Evolutionary conservation across 2,329 filamentous ascomycete species (phyloP).

Genomic region (Alternaria consortialis): DNA sequence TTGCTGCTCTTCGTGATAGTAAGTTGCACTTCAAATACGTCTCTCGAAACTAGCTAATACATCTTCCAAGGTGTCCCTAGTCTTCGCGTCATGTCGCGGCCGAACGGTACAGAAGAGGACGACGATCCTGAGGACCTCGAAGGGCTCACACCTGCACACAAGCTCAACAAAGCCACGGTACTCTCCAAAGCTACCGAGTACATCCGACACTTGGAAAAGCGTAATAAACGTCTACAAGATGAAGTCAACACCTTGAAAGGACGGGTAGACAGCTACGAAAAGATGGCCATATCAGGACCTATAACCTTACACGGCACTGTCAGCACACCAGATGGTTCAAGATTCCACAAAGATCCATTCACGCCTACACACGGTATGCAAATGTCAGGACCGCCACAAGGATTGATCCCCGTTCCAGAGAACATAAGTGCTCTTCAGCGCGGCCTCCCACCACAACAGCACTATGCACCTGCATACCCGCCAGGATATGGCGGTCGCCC

Average conservation of each 20-base stretch:
- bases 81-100: conserved; percentile 79
- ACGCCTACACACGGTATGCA: conserved; percentile 34
- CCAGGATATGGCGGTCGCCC: conserved; percentile 40
- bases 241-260: conserved; percentile 83
- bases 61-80: conserved; percentile 70
- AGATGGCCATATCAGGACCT: conserved; percentile 70
- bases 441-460: conserved; percentile 47
- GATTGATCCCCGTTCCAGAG: conserved; percentile 55
- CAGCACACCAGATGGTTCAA: conserved; percentile 46
- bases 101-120: conserved; percentile 69
- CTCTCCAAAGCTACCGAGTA: conserved; percentile 96
- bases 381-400: conserved; percentile 47
- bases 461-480: conserved; percentile 51
- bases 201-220: conserved; percentile 90
- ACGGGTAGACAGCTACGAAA: conserved; percentile 70
- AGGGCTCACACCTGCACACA: conserved; percentile 79
- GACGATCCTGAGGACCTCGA: conserved; percentile 82
- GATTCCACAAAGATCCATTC: conserved; percentile 52
- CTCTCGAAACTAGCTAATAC: neutral
- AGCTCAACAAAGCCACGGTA: conserved; percentile 97
- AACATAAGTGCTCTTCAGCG: conserved; percentile 53
- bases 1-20: conserved; percentile 87
- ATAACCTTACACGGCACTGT: conserved; percentile 49
- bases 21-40: conserved; percentile 5
- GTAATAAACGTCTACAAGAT: conserved; percentile 81